Percentiles rank a stretch among this genome's conserved stretches.
These are phyloP conservation scores for Neobulgaria alba DNA, from an alignment of 2,329 filamentous ascomycete species.

Conservation along the genomic window DNA sequence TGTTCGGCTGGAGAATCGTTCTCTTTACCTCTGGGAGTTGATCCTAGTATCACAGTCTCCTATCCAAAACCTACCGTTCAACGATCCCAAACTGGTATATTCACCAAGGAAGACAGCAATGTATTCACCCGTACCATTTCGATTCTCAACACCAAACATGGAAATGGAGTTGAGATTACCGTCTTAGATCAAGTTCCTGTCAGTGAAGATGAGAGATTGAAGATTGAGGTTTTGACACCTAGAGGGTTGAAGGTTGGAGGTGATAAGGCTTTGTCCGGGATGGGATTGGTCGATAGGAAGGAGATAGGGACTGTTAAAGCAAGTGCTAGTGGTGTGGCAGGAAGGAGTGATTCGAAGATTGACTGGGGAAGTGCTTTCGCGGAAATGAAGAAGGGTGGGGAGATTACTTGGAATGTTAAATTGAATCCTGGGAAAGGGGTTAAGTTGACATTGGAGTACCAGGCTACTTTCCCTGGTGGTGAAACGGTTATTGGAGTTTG, in stretches of 20 bases:
- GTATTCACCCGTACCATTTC: slow-evolving; percentile 41
- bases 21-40: slow-evolving; percentile 47
- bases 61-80: slow-evolving; percentile 49
- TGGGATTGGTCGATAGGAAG: slow-evolving; percentile 6
- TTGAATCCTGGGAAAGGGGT: slow-evolving; percentile 49
- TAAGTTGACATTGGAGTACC: slow-evolving; percentile 52
- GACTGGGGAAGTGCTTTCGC: slow-evolving; percentile 47
- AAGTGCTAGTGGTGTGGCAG: slow-evolving; percentile 18
- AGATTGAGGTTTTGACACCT: slow-evolving; percentile 42
- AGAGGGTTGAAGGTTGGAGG: slow-evolving; percentile 37
- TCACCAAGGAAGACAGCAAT: slow-evolving; percentile 43
- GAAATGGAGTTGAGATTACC: slow-evolving; percentile 35
- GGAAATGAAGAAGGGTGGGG: slow-evolving; percentile 45
- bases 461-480: slow-evolving; percentile 45
- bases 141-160: slow-evolving; percentile 42
- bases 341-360: slow-evolving; percentile 24
- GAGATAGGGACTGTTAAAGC: slow-evolving; percentile 13
- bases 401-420: slow-evolving; percentile 49
- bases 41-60: slow-evolving; percentile 45
- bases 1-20: slow-evolving; percentile 47
- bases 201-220: slow-evolving; percentile 50
- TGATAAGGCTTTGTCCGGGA: slow-evolving; percentile 31
- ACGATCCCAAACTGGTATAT: slow-evolving; percentile 42
- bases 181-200: slow-evolving; percentile 54
- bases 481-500: slow-evolving; percentile 32